phyloP scores from a whole-genome alignment of 1,284 basidiomycete genomes.

The Hypsizygus ulmarius region DNA sequence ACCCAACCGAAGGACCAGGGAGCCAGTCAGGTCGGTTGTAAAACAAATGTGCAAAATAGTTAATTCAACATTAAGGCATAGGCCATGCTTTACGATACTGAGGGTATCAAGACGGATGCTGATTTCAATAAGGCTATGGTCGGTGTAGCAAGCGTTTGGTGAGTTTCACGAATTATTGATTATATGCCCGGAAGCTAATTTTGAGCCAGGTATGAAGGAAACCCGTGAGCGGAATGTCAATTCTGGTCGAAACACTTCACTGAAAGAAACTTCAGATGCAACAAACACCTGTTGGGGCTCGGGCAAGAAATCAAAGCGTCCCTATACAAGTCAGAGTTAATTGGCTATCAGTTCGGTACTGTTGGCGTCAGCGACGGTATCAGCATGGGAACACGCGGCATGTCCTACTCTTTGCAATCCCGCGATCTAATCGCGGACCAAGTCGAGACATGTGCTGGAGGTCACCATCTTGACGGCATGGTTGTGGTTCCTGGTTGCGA shows the following conservation, averaged over 20 bases:
- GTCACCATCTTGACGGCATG: slow-evolving; percentile 98
- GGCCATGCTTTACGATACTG: slow-evolving; percentile 97
- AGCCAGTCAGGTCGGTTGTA: slow-evolving; percentile 71
- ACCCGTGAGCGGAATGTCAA: slow-evolving; percentile 58
- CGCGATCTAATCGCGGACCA: slow-evolving; percentile 96
- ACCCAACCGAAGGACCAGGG: slow-evolving; percentile 92
- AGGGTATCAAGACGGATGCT: slow-evolving; percentile 73
- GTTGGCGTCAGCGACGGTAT: slow-evolving; percentile 98
- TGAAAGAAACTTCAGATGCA: slow-evolving; percentile 60
- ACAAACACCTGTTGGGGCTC: slow-evolving; percentile 87
- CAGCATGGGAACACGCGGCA: slow-evolving; percentile 91
- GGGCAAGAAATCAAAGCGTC: slow-evolving; percentile 87
- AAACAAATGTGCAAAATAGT: slow-evolving; percentile 6
- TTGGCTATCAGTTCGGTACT: slow-evolving; percentile 96
- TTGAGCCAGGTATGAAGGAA: slow-evolving; percentile 77
- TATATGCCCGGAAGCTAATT: slow-evolving; percentile 12
- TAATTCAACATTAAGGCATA: slow-evolving; percentile 30
- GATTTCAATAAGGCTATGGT: slow-evolving; percentile 96
- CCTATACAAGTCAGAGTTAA: slow-evolving; percentile 68
- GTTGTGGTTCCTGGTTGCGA: slow-evolving; percentile 95
- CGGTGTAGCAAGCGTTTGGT: slow-evolving; percentile 94
- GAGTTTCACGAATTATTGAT: slow-evolving; percentile 30
- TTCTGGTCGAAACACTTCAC: slow-evolving; percentile 4
- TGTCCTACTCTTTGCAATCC: slow-evolving; percentile 95
- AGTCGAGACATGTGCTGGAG: slow-evolving; percentile 94